Conservation (phyloP, 2,329 filamentous ascomycete genomes). For the Drechslerella dactyloides region DNA sequence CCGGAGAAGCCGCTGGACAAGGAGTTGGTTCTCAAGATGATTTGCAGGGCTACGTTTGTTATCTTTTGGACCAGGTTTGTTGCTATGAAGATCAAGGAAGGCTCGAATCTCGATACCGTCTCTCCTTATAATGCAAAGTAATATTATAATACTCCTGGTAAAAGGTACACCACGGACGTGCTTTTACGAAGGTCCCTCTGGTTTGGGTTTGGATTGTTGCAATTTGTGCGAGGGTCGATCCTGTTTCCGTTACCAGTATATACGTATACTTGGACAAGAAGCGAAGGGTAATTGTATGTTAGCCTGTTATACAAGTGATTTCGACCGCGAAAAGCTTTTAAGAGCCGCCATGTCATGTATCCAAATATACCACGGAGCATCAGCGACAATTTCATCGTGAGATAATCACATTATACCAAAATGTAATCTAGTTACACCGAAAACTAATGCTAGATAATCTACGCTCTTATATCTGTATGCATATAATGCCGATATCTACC, state of each 20-base stretch:
- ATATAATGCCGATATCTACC: conserved; percentile 6
- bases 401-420: conserved; percentile 19
- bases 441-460: conserved; percentile 1
- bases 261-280: too few relatives aligned
- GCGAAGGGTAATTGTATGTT: too few relatives aligned
- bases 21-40: not conserved
- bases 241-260: too few relatives aligned
- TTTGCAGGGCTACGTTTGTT: conserved; percentile 10
- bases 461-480: not conserved
- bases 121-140: not conserved
- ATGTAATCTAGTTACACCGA: conserved; percentile 7
- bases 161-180: too few relatives aligned
- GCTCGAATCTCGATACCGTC: not conserved
- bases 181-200: too few relatives aligned
- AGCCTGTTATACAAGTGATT: too few relatives aligned
- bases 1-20: conserved; percentile 15
- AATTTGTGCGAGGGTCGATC: too few relatives aligned
- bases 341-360: too few relatives aligned
- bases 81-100: not conserved
- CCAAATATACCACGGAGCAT: too few relatives aligned
- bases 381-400: too few relatives aligned
- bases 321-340: too few relatives aligned
- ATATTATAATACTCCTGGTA: not conserved
- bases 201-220: too few relatives aligned
- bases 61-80: conserved; percentile 7